A percentile compares a stretch with the other conserved stretches of the same genome.
phyloP scores from a whole-genome alignment of 768 basidiomycete genomes.

The Xerocomellus intermedius region DNA sequence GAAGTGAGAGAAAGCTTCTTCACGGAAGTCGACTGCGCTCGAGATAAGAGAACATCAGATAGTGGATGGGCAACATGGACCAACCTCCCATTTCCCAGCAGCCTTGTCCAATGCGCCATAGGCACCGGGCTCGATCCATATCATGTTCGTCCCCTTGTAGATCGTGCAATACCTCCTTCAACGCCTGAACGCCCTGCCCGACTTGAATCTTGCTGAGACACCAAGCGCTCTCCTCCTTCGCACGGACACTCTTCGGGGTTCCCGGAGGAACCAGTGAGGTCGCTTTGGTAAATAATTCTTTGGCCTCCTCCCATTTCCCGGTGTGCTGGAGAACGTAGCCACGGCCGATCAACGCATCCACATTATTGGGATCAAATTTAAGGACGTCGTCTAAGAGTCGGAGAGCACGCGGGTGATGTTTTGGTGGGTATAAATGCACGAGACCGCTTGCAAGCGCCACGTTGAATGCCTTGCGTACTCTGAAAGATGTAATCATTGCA shows the following conservation, averaged over 20 bases:
- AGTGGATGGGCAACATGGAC: constrained; percentile 18
- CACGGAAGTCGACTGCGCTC: constrained; percentile 44
- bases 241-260: constrained; percentile 51
- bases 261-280: constrained; percentile 46
- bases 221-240: constrained; percentile 85
- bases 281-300: constrained; percentile 58
- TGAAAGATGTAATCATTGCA: constrained; percentile 30
- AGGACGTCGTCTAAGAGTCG: constrained; percentile 74
- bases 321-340: constrained; percentile 70
- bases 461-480: constrained; percentile 67
- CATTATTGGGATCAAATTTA: constrained; percentile 55
- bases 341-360: constrained; percentile 66
- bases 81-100: constrained; percentile 72
- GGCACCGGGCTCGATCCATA: constrained; percentile 69
- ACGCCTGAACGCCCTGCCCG: constrained; percentile 44
- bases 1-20: constrained; percentile 76
- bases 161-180: constrained; percentile 47
- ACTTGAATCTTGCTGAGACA: constrained; percentile 56
- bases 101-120: constrained; percentile 82
- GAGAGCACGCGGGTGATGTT: constrained; percentile 80
- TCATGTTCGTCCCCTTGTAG: constrained; percentile 47
- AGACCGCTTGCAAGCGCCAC: constrained; percentile 71
- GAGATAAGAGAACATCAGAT: not conserved
- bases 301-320: constrained; percentile 68
- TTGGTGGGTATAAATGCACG: constrained; percentile 85